These are phyloP conservation scores for Eugenia klotzschiana DNA, from an alignment of 441 rosid species.

Conservation along the genomic window DNA sequence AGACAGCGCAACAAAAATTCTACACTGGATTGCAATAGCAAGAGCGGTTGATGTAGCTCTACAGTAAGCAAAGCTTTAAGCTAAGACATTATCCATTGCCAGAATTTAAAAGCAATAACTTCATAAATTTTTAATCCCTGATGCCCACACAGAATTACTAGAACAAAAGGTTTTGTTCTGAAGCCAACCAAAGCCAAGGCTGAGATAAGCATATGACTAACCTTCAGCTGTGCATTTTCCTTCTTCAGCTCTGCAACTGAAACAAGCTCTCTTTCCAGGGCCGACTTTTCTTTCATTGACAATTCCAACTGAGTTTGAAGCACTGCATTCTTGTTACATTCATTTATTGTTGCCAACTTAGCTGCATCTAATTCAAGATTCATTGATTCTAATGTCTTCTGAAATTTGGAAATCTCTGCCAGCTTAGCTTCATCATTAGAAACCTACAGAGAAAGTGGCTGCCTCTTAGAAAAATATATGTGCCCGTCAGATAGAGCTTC, in stretches of 20 bases:
- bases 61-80: neutral
- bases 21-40: neutral
- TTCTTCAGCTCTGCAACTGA: constrained; percentile 55
- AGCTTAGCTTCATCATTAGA: constrained; percentile 75
- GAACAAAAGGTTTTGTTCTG: neutral
- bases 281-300: constrained; percentile 59
- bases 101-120: neutral
- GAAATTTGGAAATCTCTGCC: constrained; percentile 65
- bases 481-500: neutral
- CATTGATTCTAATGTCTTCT: constrained; percentile 54
- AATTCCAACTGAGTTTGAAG: constrained; percentile 72
- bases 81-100: neutral
- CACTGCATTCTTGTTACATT: constrained; percentile 79
- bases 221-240: constrained; percentile 67
- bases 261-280: constrained; percentile 58
- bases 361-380: constrained; percentile 86
- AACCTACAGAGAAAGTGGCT: constrained; percentile 34
- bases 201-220: constrained; percentile 9
- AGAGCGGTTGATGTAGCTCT: neutral
- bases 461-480: neutral
- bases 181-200: neutral
- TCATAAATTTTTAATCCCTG: neutral
- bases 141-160: neutral
- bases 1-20: neutral
- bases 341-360: constrained; percentile 74